Evolutionary conservation across 768 basidiomycete genomes (phyloP), one percentile per base, ranked within the genome.

Genomic region (Pholiota molesta): DNA sequence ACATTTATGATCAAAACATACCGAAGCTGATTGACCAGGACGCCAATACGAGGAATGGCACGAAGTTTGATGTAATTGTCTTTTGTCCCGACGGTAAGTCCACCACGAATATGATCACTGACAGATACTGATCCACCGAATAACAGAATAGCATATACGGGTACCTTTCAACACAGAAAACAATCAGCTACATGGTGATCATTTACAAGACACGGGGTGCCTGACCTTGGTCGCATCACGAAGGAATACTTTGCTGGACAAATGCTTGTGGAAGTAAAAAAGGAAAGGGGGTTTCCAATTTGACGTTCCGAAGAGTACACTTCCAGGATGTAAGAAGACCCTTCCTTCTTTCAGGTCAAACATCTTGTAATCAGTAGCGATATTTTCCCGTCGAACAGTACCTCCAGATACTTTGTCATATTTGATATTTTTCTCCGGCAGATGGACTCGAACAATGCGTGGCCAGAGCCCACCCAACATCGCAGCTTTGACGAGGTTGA

Each of bases 11-110:
- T 23, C 2, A 37, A 39, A 23, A 73, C 80, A 63, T 70, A 91
- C 92, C 92, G 81, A 11, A 95, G 75, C 65, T 95, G 92, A 69
- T 95, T 95, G 44, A 94, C 90, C 29, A 97, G 81, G 11, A 95
- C 87, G 1, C 94, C 95, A 53, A 97, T 96, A 9, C 94, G 84
- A n/a, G 95, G 91, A 86, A 89, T 92, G 0, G 94, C 92, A 59
- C 82, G 85, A 63, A 97, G 72, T 68, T 83, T 88, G 61, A 97
- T 75, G 5, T 66, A 71, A 26, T 78, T 77, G 23, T 84, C 82
- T 49, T 81, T 83, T 16, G 75, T 81, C 7, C 84, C 84, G 33
- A 92, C 74, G 4, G 82, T 85, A 44, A 96, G 72, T 0, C 91
- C 92, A n/a, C 93, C 92, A 10, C 80, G 85, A 45, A 94, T 81